Evolutionary conservation across 2,329 filamentous ascomycete species (phyloP).

Genomic region (Pezicula radicicola): DNA sequence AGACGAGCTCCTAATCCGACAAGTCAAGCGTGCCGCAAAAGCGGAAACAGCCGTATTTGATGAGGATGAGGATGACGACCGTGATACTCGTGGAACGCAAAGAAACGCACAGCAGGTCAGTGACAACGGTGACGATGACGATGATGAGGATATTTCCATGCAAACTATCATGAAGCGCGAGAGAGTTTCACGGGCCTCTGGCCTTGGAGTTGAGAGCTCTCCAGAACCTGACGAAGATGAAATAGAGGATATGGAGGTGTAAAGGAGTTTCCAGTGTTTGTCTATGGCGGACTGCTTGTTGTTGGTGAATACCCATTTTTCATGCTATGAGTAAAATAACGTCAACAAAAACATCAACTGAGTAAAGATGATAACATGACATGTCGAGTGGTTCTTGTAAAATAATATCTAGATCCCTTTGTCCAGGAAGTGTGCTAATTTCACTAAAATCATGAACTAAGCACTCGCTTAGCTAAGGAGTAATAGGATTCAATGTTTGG

Average conservation of each 20-base stretch:
- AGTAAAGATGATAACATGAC: too few relatives aligned
- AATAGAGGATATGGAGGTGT: conserved; percentile 30
- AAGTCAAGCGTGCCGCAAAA: conserved; percentile 52
- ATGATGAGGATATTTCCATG: conserved; percentile 1
- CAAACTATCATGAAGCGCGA: conserved; percentile 1
- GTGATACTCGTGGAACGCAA: conserved; percentile 21
- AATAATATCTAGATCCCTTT: too few relatives aligned
- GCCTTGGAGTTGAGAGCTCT: not conserved
- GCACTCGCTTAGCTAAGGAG: too few relatives aligned
- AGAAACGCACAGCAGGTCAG: conserved; percentile 12
- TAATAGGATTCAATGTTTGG: too few relatives aligned
- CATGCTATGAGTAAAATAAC: too few relatives aligned
- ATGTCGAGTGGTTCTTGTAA: too few relatives aligned
- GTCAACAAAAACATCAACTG: too few relatives aligned
- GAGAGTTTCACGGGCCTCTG: conserved; percentile 1
- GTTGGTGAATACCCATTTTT: too few relatives aligned
- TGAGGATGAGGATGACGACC: conserved; percentile 38
- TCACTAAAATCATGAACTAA: too few relatives aligned
- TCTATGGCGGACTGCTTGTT: not conserved
- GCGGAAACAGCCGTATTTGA: conserved; percentile 41
- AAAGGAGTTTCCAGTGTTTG: too few relatives aligned
- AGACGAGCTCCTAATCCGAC: conserved; percentile 54
- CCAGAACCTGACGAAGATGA: conserved; percentile 17
- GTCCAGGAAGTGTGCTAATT: too few relatives aligned
- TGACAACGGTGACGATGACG: conserved; percentile 12